Percentiles rank a stretch among this genome's conserved stretches.
Evolutionary conservation across 495 filamentous ascomycete species (phyloP).

Genomic region (Cryomyces antarcticus): DNA sequence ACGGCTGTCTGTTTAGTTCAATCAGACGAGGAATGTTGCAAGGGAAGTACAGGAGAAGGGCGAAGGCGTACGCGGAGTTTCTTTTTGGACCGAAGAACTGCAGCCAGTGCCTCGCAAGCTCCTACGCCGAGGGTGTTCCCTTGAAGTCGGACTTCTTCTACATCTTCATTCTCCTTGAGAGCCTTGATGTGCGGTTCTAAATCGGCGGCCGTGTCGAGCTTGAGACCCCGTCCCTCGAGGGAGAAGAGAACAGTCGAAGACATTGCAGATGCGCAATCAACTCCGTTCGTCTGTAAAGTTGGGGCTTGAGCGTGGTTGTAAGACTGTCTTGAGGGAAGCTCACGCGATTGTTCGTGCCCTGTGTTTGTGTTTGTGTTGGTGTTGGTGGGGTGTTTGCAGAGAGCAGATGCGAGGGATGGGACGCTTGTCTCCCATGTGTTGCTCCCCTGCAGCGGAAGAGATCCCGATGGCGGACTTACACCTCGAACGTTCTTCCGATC

Average conservation of each 20-base stretch:
- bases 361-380: too few species aligned
- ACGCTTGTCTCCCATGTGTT: too few species aligned
- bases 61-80: conserved; percentile 38
- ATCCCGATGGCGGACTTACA: too few species aligned
- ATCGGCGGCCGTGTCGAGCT: conserved; percentile 71
- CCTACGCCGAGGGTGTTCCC: conserved; percentile 86
- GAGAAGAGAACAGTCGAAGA: conserved; percentile 57
- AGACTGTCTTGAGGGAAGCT: too few species aligned
- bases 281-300: too few species aligned
- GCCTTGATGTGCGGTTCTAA: conserved; percentile 65
- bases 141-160: conserved; percentile 63
- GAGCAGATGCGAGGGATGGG: too few species aligned
- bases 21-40: not conserved
- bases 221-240: conserved; percentile 74
- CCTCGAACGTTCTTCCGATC: too few species aligned
- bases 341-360: too few species aligned
- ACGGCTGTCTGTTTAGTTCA: conserved; percentile 42
- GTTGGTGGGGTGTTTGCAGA: too few species aligned
- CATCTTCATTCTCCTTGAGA: conserved; percentile 46
- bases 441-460: too few species aligned
- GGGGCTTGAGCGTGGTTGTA: too few species aligned
- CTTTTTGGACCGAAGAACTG: conserved; percentile 61
- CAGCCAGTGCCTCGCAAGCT: conserved; percentile 64
- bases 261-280: conserved; percentile 15
- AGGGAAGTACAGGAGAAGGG: not conserved